These are phyloP conservation scores for Detonula confervacea DNA, from an alignment of 352 stramenopile genomes.

Conservation along the genomic window DNA sequence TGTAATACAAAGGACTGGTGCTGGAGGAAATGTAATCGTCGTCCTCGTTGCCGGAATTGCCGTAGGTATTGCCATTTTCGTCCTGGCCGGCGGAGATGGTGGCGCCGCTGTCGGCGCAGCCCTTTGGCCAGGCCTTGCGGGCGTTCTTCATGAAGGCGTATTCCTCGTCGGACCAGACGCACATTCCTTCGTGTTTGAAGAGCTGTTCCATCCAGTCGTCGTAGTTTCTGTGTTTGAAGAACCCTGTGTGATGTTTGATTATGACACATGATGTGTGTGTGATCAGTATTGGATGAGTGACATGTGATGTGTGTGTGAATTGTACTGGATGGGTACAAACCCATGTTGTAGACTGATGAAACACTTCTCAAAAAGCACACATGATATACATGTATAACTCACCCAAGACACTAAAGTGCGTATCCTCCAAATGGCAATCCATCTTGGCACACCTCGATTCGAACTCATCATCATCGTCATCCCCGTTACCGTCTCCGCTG, in stretches of 20 bases:
- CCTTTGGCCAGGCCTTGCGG: constrained; percentile 49
- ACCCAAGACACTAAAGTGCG: constrained; percentile 51
- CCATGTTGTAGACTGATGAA: too few relatives aligned
- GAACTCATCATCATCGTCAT: constrained; percentile 21
- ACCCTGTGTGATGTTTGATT: constrained; percentile 28
- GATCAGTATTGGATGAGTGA: too few relatives aligned
- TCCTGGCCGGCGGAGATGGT: not conserved
- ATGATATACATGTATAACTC: not conserved
- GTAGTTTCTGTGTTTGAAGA: constrained; percentile 64
- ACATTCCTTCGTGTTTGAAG: constrained; percentile 71
- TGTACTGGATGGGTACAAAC: too few relatives aligned
- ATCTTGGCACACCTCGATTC: constrained; percentile 59
- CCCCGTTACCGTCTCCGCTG: not conserved
- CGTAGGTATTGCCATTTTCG: not conserved
- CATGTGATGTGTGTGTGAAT: too few relatives aligned
- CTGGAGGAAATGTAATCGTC: too few relatives aligned
- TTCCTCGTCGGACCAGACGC: constrained; percentile 60
- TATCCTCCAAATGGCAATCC: constrained; percentile 67
- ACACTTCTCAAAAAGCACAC: not conserved
- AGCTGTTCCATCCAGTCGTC: constrained; percentile 71
- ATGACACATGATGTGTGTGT: too few relatives aligned
- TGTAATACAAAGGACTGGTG: too few relatives aligned
- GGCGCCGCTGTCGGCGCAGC: not conserved
- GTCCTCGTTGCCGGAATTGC: not conserved
- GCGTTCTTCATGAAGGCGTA: constrained; percentile 65